Evolutionary conservation across 1,284 basidiomycete genomes (phyloP), one percentile per base, ranked within the genome.

Genomic region (Cutaneotrichosporon sp.): DNA sequence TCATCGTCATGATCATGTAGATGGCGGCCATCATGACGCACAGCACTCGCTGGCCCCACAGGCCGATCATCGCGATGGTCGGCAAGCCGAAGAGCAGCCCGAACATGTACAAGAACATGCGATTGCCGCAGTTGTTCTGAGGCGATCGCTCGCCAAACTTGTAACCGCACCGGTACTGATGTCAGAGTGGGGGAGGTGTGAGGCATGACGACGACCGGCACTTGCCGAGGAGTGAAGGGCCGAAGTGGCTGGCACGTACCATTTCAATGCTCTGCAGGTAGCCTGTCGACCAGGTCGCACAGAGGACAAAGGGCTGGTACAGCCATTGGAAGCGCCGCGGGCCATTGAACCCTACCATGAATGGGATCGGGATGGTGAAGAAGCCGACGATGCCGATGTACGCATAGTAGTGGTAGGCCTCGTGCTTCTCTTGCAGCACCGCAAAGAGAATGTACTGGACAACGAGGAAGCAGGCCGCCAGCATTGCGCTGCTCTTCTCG

Each of bases 61-160:
- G 75, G 3, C 89, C 90, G 70, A 93, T 90, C 10, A 93, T 77
- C 1, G 86, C 89, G 45, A 93, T 86, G 0, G 87, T 87, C 69
- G 90, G 90, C 24, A 90, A 76, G 13, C 86, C 89, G 66, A 57
- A 62, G 18, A 59, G 46, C 8, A 52, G 33, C 0, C 54, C 57
- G 38, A 59, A 57, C 24, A 63, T 27, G 52, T 62, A 38, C 18
- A 62, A 27, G 22, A 54, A 57, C n/a, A 24, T 25, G 24, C 59
- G 53, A 4, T 49, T 25, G 49, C 27, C 34, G 50, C 60, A 60
- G 3, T 11, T 7, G 18, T 55, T 50, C 1, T 25, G 11, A 7
- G 51, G 20, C 47, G 47, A 54, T n/a, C 24, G 4, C 27, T 47
- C 43, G 31, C 43, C 54, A 11, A 20, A 16, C 42, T 46, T 14